Evolutionary conservation across 2,329 filamentous ascomycete species (phyloP).

Genomic region (Phialocephala sp.): DNA sequence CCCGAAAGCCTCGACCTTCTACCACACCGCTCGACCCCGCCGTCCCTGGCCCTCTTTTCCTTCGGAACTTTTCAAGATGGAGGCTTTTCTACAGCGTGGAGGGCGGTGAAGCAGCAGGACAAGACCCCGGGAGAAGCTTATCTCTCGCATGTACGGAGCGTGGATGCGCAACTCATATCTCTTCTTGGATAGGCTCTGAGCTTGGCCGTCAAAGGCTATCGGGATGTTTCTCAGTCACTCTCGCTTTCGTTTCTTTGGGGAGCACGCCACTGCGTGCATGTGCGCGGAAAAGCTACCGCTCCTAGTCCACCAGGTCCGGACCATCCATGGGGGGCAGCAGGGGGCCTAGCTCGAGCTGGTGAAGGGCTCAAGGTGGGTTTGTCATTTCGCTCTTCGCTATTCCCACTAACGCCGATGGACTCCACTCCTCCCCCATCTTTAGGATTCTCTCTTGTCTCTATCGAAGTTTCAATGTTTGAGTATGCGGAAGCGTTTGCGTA

Average conservation of each 20-base stretch:
- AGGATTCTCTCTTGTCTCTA: not conserved
- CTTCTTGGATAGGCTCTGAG: not conserved
- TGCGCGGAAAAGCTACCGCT: slow-evolving; percentile 18
- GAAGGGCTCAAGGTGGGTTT: slow-evolving; percentile 13
- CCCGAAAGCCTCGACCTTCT: not conserved
- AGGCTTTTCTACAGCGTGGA: not conserved
- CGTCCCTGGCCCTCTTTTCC: not conserved
- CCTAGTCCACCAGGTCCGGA: not conserved
- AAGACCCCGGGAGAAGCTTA: not conserved
- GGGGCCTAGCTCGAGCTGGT: not conserved
- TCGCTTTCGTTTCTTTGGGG: not conserved
- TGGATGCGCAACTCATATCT: not conserved
- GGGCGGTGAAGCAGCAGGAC: not conserved
- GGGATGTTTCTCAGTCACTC: not conserved
- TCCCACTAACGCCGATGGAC: slow-evolving; percentile 10
- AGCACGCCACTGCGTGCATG: not conserved
- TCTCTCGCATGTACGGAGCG: not conserved
- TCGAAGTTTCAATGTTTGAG: not conserved
- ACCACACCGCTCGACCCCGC: slow-evolving; percentile 8
- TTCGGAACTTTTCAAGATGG: slow-evolving; percentile 5
- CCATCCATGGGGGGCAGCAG: not conserved
- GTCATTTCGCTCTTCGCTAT: slow-evolving; percentile 15
- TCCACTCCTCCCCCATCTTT: slow-evolving; percentile 3
- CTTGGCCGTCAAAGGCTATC: slow-evolving; percentile 1
- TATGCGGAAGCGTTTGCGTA: not conserved